Percentiles rank a stretch among this genome's conserved stretches.
These are phyloP conservation scores for Penicillium coffeae DNA, from an alignment of 495 filamentous ascomycete species.

Conservation along the genomic window DNA sequence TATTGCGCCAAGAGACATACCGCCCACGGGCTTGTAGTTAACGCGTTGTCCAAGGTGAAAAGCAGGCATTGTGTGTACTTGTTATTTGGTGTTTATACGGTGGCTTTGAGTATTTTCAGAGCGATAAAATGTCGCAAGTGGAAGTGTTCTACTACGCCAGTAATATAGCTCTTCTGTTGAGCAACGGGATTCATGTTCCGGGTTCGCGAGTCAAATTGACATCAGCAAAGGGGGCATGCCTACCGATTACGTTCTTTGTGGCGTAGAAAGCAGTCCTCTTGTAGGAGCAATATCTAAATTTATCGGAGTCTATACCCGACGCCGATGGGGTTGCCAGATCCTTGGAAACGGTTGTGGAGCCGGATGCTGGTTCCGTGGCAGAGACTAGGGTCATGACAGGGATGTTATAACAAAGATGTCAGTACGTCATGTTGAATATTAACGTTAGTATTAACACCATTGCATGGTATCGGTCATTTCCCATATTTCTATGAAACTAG, in stretches of 20 bases:
- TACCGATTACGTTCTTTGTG: too few species aligned
- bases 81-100: neutral
- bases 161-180: neutral
- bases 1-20: too few species aligned
- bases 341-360: neutral
- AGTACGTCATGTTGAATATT: constrained; percentile 17
- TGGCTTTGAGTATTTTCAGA: neutral
- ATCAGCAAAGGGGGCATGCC: too few species aligned
- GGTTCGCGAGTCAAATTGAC: neutral
- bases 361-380: constrained; percentile 15
- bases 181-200: neutral
- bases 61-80: constrained; percentile 18
- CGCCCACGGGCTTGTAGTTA: constrained; percentile 35
- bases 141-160: neutral
- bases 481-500: constrained; percentile 13
- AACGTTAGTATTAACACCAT: constrained; percentile 13
- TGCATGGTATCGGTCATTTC: constrained; percentile 5
- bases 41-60: constrained; percentile 26
- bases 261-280: too few species aligned
- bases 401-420: too few species aligned
- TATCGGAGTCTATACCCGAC: neutral
- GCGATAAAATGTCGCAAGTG: too few species aligned
- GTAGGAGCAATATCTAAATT: neutral
- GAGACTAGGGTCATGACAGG: constrained; percentile 3
- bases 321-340: neutral